Conservation (phyloP, 306 rosid genomes). For the Cucumis melo region DNA sequence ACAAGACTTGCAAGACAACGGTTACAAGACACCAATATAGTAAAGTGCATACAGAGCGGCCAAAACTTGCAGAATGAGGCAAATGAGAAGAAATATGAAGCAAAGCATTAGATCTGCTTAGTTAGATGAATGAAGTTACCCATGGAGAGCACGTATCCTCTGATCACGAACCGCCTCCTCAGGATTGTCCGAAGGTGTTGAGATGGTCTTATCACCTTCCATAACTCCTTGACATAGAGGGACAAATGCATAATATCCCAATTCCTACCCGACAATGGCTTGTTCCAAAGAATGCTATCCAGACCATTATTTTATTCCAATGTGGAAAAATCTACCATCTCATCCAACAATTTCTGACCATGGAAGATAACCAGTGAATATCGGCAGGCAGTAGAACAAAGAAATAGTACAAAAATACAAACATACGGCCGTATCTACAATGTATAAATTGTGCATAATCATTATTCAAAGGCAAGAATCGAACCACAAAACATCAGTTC, state of each 20-base stretch:
- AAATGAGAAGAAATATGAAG: not conserved
- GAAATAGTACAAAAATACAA: not conserved
- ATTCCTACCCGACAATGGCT: slow-evolving; percentile 7
- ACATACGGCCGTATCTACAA: not conserved
- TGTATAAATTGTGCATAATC: not conserved
- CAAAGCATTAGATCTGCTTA: not conserved
- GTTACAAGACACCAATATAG: not conserved
- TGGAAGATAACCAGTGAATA: not conserved
- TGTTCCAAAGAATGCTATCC: not conserved
- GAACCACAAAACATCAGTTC: not conserved
- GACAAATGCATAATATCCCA: slow-evolving; percentile 2
- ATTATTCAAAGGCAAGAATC: not conserved
- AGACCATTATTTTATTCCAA: slow-evolving; percentile 2
- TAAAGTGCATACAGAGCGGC: not conserved
- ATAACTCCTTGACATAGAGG: slow-evolving; percentile 2
- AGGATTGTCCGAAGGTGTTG: not conserved
- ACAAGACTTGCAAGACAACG: not conserved
- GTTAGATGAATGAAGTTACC: not conserved
- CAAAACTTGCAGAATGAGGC: not conserved
- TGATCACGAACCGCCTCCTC: not conserved
- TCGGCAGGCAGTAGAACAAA: not conserved
- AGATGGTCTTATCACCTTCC: slow-evolving; percentile 11
- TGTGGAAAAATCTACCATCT: not conserved
- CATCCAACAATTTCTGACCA: not conserved
- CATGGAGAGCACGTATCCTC: slow-evolving; percentile 7